Conservation (phyloP, 306 rosid genomes). For the Datisca glomerata region DNA sequence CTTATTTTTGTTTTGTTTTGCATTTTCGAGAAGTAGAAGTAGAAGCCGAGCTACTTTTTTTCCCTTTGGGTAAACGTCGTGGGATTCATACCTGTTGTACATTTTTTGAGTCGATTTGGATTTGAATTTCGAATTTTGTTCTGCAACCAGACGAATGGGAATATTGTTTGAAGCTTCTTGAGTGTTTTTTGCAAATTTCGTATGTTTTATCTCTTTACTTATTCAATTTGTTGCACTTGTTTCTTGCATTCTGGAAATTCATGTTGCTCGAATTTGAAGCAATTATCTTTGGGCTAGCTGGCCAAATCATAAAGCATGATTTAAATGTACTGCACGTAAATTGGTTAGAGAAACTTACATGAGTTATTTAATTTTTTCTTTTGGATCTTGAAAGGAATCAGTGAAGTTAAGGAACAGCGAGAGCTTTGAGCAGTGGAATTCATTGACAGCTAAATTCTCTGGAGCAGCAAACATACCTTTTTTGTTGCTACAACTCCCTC, state of each 20-base stretch:
- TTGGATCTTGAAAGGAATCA: slow-evolving; percentile 34
- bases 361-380: slow-evolving; percentile 10
- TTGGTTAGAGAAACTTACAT: slow-evolving; percentile 7
- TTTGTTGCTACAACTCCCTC: slow-evolving; percentile 74
- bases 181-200: no score
- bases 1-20: neutral
- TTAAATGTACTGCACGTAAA: neutral
- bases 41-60: neutral
- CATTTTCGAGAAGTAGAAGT: neutral
- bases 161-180: no score
- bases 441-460: slow-evolving; percentile 66
- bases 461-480: slow-evolving; percentile 80
- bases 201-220: no score
- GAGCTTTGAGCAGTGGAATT: slow-evolving; percentile 62
- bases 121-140: neutral
- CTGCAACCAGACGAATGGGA: no score
- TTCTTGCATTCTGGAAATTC: neutral
- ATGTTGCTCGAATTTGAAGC: no score
- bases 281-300: no score
- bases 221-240: no score
- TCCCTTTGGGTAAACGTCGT: neutral
- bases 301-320: no score
- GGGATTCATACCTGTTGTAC: no score
- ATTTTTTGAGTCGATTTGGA: neutral
- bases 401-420: slow-evolving; percentile 22